Base-by-base conservation (phyloP, 1,284 basidiomycete species). In the Pisolithus thermaeus region DNA sequence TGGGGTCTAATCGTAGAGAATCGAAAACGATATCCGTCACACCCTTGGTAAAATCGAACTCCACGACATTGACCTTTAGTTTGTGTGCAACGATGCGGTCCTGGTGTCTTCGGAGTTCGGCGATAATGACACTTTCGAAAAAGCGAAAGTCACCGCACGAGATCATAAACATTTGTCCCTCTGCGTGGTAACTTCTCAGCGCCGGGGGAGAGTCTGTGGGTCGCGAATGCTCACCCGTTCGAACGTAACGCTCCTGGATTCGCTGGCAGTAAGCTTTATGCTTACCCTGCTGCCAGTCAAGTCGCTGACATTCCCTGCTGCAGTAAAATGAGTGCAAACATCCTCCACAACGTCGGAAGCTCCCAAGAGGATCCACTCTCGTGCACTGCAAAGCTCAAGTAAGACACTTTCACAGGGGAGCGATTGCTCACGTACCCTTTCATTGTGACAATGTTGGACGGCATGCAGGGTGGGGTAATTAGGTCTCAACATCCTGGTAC, bases 291-390 rank as follows among this genome's bases (percentile, higher is more conserved):
- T 37, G 27, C 63, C 63, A 68, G 20, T 64, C 63, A 40, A 58
- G 53, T 32, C 55, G 56, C 50, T 64, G 63, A 52, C 63, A 68
- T 32, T 47, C 47, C 32, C 44, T 56, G 38, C 56, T 59, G 36
- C 65, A 64, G 37, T 64, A 64, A 38, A 59, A 64, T 18, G 65
- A 52, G 8, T 64, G 62, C 22, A 64, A 51, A 47, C 63, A 62
- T 16, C 63, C 63, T 18, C 30, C 52, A 30, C 61, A 65, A 0
- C 61, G 61, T 43, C 57, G 63, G 25, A 62, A 57, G 20, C 39
- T 50, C 16, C 53, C 49, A 16, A 61, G 44, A 5, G 39, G 28
- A 9, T 37, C 41, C 14, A 54, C 38, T 56, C 52, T 67, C 23
- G 58, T 56, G 43, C 65, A 66, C 64, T 65, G 12, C 11, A 28